phyloP scores from a whole-genome alignment of 768 basidiomycete species.

The Hygrophorus pudorinus region DNA sequence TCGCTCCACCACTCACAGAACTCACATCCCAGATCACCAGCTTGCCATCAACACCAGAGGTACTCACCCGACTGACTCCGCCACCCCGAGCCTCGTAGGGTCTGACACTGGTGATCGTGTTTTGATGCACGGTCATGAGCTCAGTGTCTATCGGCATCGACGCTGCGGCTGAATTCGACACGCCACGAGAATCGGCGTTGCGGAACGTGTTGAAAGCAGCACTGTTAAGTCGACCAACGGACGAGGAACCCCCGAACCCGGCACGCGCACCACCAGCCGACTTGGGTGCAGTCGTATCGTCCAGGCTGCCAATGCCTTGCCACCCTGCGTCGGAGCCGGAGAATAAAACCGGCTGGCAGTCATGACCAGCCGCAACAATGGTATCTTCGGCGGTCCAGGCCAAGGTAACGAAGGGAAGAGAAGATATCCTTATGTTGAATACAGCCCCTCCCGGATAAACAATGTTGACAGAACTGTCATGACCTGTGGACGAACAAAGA shows the following conservation, averaged over 20 bases:
- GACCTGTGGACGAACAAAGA: constrained; percentile 41
- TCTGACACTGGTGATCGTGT: constrained; percentile 90
- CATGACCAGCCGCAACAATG: constrained; percentile 90
- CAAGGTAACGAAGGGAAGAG: constrained; percentile 77
- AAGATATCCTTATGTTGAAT: constrained; percentile 64
- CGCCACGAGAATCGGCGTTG: constrained; percentile 78
- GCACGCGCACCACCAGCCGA: constrained; percentile 32
- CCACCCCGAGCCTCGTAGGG: constrained; percentile 56
- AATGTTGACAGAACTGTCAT: constrained; percentile 88
- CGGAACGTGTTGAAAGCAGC: constrained; percentile 93
- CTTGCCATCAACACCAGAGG: constrained; percentile 88
- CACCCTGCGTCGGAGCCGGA: constrained; percentile 69
- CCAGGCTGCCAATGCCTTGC: constrained; percentile 72
- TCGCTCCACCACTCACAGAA: constrained; percentile 32
- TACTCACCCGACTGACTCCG: constrained; percentile 68
- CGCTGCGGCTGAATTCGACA: constrained; percentile 14
- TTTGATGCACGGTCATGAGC: constrained; percentile 88
- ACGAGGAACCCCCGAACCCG: constrained; percentile 33
- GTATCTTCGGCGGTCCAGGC: constrained; percentile 78
- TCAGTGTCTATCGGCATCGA: constrained; percentile 49
- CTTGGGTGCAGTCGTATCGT: constrained; percentile 56
- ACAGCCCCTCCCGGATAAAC: constrained; percentile 82
- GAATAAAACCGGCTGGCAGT: constrained; percentile 92
- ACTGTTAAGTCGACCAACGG: constrained; percentile 75
- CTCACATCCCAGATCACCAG: constrained; percentile 86